Percentiles rank a stretch among this genome's conserved stretches.
These are phyloP conservation scores for Aspergillus taichungensis DNA, from an alignment of 495 filamentous ascomycete genomes.

Conservation along the genomic window DNA sequence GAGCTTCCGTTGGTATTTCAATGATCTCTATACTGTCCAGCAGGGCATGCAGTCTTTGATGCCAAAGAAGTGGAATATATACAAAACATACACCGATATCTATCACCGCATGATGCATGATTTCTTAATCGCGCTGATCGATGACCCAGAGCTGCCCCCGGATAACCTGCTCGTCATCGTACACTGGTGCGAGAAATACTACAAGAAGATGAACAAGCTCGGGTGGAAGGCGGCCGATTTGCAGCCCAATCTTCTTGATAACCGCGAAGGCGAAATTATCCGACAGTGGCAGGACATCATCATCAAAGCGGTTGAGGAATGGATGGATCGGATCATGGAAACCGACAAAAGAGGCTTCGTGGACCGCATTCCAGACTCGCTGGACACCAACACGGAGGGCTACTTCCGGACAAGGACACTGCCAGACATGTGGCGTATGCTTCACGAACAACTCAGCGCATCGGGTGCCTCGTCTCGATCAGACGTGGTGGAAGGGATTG, in stretches of 20 bases:
- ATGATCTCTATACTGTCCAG: slow-evolving; percentile 87
- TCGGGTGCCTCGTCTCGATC: slow-evolving; percentile 70
- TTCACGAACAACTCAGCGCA: slow-evolving; percentile 79
- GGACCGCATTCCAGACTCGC: slow-evolving; percentile 63
- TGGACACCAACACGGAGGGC: slow-evolving; percentile 78
- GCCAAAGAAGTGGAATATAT: slow-evolving; percentile 97
- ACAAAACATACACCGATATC: slow-evolving; percentile 76
- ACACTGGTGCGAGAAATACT: slow-evolving; percentile 93
- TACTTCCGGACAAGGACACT: slow-evolving; percentile 84
- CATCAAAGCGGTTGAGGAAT: slow-evolving; percentile 89
- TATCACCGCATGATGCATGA: slow-evolving; percentile 95
- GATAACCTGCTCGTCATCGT: slow-evolving; percentile 82
- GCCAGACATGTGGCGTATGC: slow-evolving; percentile 94
- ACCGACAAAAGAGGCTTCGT: slow-evolving; percentile 73
- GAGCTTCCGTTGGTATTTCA: slow-evolving; percentile 89
- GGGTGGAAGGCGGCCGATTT: slow-evolving; percentile 67
- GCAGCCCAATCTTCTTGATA: slow-evolving; percentile 75
- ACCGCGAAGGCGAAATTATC: slow-evolving; percentile 78
- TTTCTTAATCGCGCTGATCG: slow-evolving; percentile 70
- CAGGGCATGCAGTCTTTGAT: slow-evolving; percentile 81
- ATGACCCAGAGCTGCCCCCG: slow-evolving; percentile 68
- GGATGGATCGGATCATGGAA: slow-evolving; percentile 85
- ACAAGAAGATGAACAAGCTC: slow-evolving; percentile 87
- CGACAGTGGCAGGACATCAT: slow-evolving; percentile 91
- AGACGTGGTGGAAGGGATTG: slow-evolving; percentile 85